Evolutionary conservation across 225 moss, liverwort and hornwort genomes (phyloP), one percentile per base, ranked within the genome.

Genomic region (Neckera pumila): DNA sequence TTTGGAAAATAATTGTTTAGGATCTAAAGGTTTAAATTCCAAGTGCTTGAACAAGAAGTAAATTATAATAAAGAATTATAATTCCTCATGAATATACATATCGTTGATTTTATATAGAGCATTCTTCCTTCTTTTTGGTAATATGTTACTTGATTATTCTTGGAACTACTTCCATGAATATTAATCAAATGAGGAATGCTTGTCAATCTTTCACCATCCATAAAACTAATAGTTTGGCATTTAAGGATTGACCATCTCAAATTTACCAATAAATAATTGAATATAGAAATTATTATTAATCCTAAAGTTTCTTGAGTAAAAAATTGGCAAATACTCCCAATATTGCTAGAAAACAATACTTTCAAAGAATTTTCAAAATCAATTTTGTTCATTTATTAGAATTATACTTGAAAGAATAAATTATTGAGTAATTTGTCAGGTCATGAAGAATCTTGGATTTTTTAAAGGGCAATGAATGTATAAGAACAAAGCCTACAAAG

Each of bases 111-210:
- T 11, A 66, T 6, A 64, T 33, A 33, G 17, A 64, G 5, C 9
- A 33, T 64, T 64, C 5, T 17, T 21, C n/a, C 12, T 0, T 67
- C 21, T 69, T 22, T n/a, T 67, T 7, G 8, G 25, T 40, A 25
- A 40, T 40, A 70, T 3, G 2, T 25, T 25, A 70, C 1, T 40
- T 25, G 70, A 25, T 14, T 25, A 25, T 40, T 70, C 25, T 25
- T 40, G 1, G 8, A 70, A 4, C 7, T 23, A 40, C 25, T 25
- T 70, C 8, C 5, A 25, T 70, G 5, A 70, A 25, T 70, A 70
- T 70, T 25, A 22, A 67, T 22, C 0, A 0, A 4, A n/a, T n/a
- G 21, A 22, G 22, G 9, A 11, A 34, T 5, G 21, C 7, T 12
- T 12, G n/a, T n/a, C 22, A n/a, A n/a, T 22, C 21, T 22, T 16